phyloP scores from a whole-genome alignment of 1,284 basidiomycete species.

The Moesziomyces sp. region DNA sequence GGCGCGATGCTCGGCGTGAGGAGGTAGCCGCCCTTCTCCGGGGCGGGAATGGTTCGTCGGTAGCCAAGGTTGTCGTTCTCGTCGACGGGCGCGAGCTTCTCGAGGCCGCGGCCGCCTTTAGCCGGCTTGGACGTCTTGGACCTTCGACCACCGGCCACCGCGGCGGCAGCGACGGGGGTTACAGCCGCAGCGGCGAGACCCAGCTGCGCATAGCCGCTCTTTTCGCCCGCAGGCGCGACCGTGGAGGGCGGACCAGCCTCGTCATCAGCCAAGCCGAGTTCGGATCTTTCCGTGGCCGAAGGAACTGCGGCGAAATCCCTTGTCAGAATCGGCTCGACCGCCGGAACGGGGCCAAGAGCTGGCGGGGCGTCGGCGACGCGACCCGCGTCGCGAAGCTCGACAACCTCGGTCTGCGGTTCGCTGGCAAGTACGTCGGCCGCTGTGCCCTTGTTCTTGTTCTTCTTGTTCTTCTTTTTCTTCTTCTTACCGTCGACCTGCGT shows the following conservation, averaged over 20 bases:
- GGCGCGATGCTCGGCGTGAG: constrained; percentile 51
- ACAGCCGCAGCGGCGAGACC: constrained; percentile 31
- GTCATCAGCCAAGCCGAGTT: constrained; percentile 19
- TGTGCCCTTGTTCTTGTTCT: constrained; percentile 17
- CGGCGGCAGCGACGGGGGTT: constrained; percentile 7
- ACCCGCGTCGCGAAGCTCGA: not conserved
- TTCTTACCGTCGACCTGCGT: constrained; percentile 1
- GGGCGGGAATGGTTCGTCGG: constrained; percentile 26
- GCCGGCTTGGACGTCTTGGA: constrained; percentile 15
- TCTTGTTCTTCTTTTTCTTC: constrained; percentile 27
- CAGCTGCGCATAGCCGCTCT: constrained; percentile 29
- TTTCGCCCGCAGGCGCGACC: constrained; percentile 19
- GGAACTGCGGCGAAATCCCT: constrained; percentile 22
- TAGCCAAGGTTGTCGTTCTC: constrained; percentile 21
- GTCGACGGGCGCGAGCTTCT: constrained; percentile 34
- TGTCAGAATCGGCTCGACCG: constrained; percentile 8
- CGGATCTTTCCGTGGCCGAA: constrained; percentile 25
- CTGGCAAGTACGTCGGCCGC: constrained; percentile 3
- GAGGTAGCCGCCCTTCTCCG: constrained; percentile 31
- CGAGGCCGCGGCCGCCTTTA: constrained; percentile 30
- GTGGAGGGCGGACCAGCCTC: constrained; percentile 17
- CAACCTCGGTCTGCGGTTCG: constrained; percentile 1
- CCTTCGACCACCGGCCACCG: constrained; percentile 9
- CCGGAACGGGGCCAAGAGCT: constrained; percentile 10
- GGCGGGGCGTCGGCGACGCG: constrained; percentile 3